phyloP scores from a whole-genome alignment of 441 rosid genomes.

The Gossypium laxum region DNA sequence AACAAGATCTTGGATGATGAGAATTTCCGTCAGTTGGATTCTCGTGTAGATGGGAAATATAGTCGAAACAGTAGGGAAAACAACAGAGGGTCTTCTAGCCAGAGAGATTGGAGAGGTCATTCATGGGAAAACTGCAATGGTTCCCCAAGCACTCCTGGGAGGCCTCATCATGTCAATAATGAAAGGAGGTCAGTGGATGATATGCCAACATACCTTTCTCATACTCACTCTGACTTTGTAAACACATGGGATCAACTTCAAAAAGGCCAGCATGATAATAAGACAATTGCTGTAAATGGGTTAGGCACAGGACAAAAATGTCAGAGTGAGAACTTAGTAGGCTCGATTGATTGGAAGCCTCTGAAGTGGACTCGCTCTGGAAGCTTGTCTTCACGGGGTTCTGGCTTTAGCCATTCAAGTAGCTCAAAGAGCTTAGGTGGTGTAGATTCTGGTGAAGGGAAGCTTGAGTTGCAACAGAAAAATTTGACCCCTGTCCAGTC shows the following conservation, averaged over 20 bases:
- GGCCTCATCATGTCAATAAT: conserved; percentile 41
- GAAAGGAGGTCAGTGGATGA: conserved; percentile 60
- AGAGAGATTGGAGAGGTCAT: conserved; percentile 63
- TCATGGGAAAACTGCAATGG: conserved; percentile 65
- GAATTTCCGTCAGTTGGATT: conserved; percentile 37
- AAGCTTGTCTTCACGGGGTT: conserved; percentile 79
- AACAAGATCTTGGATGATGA: conserved; percentile 63
- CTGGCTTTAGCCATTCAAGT: conserved; percentile 86
- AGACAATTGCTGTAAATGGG: conserved; percentile 32
- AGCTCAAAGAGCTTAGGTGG: conserved; percentile 75
- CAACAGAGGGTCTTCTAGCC: conserved; percentile 44
- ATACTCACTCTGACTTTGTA: conserved; percentile 38
- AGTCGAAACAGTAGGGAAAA: conserved; percentile 53
- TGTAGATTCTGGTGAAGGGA: conserved; percentile 56
- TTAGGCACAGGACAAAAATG: conserved; percentile 36
- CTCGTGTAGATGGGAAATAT: conserved; percentile 67
- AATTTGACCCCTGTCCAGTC: conserved; percentile 42
- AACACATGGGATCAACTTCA: conserved; percentile 46
- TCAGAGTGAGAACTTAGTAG: conserved; percentile 51
- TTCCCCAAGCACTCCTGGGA: conserved; percentile 41
- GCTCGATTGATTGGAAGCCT: conserved; percentile 63
- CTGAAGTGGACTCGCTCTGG: conserved; percentile 80
- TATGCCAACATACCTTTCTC: conserved; percentile 33
- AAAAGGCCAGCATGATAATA: conserved; percentile 48
- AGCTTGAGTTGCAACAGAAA: conserved; percentile 44